Evolutionary conservation across 352 stramenopile genomes (phyloP), one percentile per base, ranked within the genome.

Genomic region (Phytophthora multivora): DNA sequence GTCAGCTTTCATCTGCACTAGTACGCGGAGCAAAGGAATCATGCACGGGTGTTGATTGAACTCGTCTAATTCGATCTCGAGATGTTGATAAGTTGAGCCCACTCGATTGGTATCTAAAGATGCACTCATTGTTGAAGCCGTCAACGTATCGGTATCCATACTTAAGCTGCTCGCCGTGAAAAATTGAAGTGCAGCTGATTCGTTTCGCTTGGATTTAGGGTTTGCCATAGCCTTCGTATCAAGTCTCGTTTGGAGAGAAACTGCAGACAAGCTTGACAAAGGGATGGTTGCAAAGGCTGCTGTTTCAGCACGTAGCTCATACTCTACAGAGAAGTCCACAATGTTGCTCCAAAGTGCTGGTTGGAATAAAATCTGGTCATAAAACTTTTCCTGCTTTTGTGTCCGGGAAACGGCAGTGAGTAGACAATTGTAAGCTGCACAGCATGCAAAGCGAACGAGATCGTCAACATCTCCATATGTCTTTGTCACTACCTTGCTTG

Each of bases 311-410:
- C 23, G 59, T 12, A 95, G 54, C 4, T 76, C 57, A 39, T 85
- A 84, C 42, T 79, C 56, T 36, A 21, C 57, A 0, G 73, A 65
- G 1, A 61, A 30, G 25, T 91, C 80, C 6, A 93, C 26, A 39
- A 95, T 85, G 21, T 91, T 95, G 9, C 33, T 51, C 82, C 84
- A 93, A 7, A 93, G 62, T 7, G 71, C 66, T 1, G 88, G 69
- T 59, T 90, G 84, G 55, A 95, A 93, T 36, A 95, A 63, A 33
- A 95, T 88, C 60, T 95, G 86, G 50, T 91, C 84, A 46, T 87
- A 95, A 52, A 95, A 89, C 50, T 95, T 95, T 40, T 95, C 84
- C 40, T 93, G 82, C 21, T 91, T 95, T 66, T 95, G 86, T 6
- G 86, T 93, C 28, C 80, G 79, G 1, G 84, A 89, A 19, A 95